A percentile compares a stretch with the other conserved stretches of the same genome.
Evolutionary conservation across 495 filamentous ascomycete genomes (phyloP).

Genomic region (Aspergillus panamensis): DNA sequence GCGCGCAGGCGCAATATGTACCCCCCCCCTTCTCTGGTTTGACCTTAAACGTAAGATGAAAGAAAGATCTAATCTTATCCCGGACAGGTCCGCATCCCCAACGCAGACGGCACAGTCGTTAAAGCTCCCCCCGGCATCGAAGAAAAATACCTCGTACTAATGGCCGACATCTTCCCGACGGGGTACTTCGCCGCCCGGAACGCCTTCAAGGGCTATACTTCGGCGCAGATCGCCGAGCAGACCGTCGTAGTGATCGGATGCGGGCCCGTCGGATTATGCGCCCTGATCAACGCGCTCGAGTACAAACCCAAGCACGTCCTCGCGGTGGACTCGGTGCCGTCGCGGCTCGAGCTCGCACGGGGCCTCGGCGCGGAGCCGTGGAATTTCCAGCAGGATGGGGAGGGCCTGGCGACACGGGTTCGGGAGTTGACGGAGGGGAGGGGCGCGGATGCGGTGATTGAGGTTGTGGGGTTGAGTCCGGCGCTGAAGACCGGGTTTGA

Average conservation of each 20-base stretch:
- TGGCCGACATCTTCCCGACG: slow-evolving; percentile 63
- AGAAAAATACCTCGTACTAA: slow-evolving; percentile 74
- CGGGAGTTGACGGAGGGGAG: slow-evolving; percentile 75
- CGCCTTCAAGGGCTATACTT: slow-evolving; percentile 65
- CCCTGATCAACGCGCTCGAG: slow-evolving; percentile 77
- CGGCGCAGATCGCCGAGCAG: slow-evolving; percentile 60
- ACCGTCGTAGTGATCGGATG: slow-evolving; percentile 84
- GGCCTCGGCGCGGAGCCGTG: slow-evolving; percentile 80
- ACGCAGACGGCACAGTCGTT: slow-evolving; percentile 78
- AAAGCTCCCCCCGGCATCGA: slow-evolving; percentile 72
- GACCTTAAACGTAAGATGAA: too few relatives aligned
- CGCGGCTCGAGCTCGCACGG: slow-evolving; percentile 72
- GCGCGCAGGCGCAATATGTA: slow-evolving; percentile 85
- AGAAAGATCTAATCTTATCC: too few relatives aligned
- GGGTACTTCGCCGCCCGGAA: slow-evolving; percentile 88
- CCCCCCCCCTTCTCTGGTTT: neutral
- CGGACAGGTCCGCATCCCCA: slow-evolving; percentile 65
- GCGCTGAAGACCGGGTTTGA: slow-evolving; percentile 84
- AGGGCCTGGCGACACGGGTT: slow-evolving; percentile 65
- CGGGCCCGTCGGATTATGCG: slow-evolving; percentile 85
- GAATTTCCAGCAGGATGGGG: slow-evolving; percentile 70
- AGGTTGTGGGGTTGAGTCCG: slow-evolving; percentile 83
- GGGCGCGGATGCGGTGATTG: slow-evolving; percentile 87
- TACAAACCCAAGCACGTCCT: slow-evolving; percentile 77
- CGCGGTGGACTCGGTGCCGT: slow-evolving; percentile 79